These are phyloP conservation scores for Zychaea mexicana DNA, from an alignment of 371 early-diverging fungal genomes.

Conservation along the genomic window DNA sequence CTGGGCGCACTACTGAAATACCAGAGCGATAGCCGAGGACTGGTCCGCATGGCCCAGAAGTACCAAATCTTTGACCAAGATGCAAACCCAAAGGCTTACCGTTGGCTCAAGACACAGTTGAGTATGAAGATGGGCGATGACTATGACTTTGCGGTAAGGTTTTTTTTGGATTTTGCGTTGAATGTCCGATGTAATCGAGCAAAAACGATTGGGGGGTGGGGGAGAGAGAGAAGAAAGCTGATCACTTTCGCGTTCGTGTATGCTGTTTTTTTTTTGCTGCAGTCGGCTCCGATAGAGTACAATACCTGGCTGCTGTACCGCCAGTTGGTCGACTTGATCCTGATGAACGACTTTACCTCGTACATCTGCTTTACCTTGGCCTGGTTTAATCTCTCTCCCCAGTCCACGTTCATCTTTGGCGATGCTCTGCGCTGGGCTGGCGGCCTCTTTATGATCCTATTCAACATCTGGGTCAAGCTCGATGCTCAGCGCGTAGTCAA, in stretches of 20 bases:
- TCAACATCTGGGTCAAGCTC: constrained; percentile 95
- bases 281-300: constrained; percentile 88
- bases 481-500: constrained; percentile 96
- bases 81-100: constrained; percentile 51
- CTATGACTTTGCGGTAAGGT: constrained; percentile 77
- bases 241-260: background rate
- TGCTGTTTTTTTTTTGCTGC: constrained; percentile 10
- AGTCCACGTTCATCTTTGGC: constrained; percentile 50
- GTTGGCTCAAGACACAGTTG: constrained; percentile 72
- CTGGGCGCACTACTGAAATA: constrained; percentile 80
- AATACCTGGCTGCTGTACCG: constrained; percentile 96
- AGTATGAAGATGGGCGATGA: constrained; percentile 84
- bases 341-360: constrained; percentile 89
- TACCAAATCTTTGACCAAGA: constrained; percentile 65
- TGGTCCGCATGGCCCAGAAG: constrained; percentile 69
- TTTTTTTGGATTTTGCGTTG: background rate
- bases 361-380: constrained; percentile 86
- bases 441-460: constrained; percentile 78
- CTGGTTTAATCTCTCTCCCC: constrained; percentile 61
- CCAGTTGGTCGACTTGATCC: constrained; percentile 89
- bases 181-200: constrained; percentile 6
- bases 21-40: constrained; percentile 75
- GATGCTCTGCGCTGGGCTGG: constrained; percentile 75
- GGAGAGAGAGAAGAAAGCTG: background rate
- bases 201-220: background rate